Evolutionary conservation across 164 flowering plant genomes (phyloP).

Genomic region (Sedum album): DNA sequence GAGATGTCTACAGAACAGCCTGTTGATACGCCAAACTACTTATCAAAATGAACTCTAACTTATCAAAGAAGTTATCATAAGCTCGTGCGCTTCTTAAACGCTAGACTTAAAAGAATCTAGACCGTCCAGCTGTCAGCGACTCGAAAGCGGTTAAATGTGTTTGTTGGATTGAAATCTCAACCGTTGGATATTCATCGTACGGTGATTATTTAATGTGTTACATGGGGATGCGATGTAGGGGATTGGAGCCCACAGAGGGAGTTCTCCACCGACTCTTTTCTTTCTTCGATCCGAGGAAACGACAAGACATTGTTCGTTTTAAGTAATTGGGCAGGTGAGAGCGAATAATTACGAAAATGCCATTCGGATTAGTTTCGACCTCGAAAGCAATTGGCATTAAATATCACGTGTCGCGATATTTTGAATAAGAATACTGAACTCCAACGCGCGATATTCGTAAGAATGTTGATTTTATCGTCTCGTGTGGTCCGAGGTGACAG

Average conservation of each 20-base stretch:
- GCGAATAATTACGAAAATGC: neutral
- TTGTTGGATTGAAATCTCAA: neutral
- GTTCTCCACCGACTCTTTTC: neutral
- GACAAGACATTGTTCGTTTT: neutral
- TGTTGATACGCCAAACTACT: constrained; percentile 1
- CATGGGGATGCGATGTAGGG: neutral
- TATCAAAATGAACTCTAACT: neutral
- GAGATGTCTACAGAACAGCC: neutral
- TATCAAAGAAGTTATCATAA: no score
- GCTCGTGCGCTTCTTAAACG: no score
- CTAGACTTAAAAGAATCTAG: neutral
- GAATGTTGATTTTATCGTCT: neutral
- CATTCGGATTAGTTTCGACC: neutral
- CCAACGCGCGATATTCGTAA: neutral
- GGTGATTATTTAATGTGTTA: neutral
- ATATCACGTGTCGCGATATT: constrained; percentile 4
- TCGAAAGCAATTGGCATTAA: neutral
- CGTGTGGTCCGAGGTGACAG: neutral
- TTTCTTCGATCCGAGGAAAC: neutral
- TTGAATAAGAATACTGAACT: neutral
- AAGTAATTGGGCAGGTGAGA: neutral
- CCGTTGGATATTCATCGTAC: neutral
- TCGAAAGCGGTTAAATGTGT: no score
- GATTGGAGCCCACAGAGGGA: neutral
- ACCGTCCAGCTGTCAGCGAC: neutral